A percentile compares a stretch with the other conserved stretches of the same genome.
phyloP scores from a whole-genome alignment of 2,329 filamentous ascomycete species.

The Penicillium occitanis region DNA sequence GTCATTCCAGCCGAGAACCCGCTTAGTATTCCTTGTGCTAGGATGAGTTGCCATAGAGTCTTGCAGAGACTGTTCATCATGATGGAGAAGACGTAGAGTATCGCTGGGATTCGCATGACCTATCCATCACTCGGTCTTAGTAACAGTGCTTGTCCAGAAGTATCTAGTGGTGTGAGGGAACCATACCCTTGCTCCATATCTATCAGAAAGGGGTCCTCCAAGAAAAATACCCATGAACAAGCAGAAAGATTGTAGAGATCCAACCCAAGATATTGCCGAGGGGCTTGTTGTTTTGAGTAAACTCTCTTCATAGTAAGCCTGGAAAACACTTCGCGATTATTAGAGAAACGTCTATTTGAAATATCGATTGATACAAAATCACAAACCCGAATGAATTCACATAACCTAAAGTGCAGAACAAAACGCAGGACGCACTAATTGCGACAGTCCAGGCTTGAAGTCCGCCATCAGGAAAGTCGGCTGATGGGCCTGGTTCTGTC shows the following conservation, averaged over 20 bases:
- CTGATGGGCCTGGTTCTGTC: not conserved
- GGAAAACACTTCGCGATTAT: not conserved
- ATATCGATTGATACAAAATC: not conserved
- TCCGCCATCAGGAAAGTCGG: not conserved
- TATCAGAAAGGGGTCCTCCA: not conserved
- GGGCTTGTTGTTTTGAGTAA: not conserved
- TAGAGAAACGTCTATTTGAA: not conserved
- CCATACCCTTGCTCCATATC: not conserved
- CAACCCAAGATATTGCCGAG: not conserved
- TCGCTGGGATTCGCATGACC: slow-evolving; percentile 12
- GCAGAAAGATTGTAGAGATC: not conserved
- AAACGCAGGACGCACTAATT: not conserved
- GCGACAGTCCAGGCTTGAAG: not conserved
- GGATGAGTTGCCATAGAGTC: slow-evolving; percentile 40
- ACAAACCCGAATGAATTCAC: not conserved
- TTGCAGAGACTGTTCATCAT: slow-evolving; percentile 42
- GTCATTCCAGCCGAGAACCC: slow-evolving; percentile 21
- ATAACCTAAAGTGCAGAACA: not conserved
- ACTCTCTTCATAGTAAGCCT: not conserved
- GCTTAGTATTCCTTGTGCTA: slow-evolving; percentile 38
- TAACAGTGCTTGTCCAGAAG: not conserved
- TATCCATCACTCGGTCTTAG: not conserved
- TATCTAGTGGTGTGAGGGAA: not conserved
- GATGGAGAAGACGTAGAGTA: slow-evolving; percentile 32
- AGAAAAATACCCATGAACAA: not conserved